A percentile compares a stretch with the other conserved stretches of the same genome.
Conservation (phyloP, 2,329 filamentous ascomycete species). For the Cercospora canescens region DNA sequence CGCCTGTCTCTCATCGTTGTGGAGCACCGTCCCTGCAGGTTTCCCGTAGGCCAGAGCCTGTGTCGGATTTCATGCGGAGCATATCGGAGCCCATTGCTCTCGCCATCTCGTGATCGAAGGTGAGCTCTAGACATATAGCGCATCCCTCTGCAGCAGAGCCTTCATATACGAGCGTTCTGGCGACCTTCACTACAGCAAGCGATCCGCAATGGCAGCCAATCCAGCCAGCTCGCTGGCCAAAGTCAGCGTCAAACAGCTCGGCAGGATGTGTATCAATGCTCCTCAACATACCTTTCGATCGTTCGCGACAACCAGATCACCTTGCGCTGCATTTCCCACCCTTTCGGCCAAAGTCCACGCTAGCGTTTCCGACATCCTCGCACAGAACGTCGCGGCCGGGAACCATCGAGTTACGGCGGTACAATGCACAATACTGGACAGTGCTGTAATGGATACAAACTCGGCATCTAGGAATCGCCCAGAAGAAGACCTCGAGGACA, state of each 20-base stretch:
- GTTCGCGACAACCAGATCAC: not conserved
- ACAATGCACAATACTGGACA: constrained; percentile 8
- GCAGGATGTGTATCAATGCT: not conserved
- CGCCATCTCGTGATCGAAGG: not conserved
- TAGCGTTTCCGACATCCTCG: not conserved
- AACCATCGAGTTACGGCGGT: constrained; percentile 7
- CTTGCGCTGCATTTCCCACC: not conserved
- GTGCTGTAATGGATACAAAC: not conserved
- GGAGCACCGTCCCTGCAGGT: not conserved
- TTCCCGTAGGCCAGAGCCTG: not conserved
- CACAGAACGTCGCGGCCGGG: not conserved
- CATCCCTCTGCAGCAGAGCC: not conserved
- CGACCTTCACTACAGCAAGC: not conserved
- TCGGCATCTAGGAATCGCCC: not conserved
- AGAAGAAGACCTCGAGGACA: constrained; percentile 1
- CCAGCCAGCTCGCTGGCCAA: not conserved
- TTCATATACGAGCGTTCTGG: not conserved
- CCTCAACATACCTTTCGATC: not conserved
- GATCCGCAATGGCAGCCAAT: not conserved
- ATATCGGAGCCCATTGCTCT: not conserved
- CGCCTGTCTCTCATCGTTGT: not conserved
- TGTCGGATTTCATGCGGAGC: not conserved
- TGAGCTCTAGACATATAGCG: not conserved
- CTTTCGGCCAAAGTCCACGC: not conserved
- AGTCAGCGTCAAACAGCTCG: not conserved